Evolutionary conservation across 768 basidiomycete species (phyloP).

Genomic region (Hortiboletus flavorubellus): DNA sequence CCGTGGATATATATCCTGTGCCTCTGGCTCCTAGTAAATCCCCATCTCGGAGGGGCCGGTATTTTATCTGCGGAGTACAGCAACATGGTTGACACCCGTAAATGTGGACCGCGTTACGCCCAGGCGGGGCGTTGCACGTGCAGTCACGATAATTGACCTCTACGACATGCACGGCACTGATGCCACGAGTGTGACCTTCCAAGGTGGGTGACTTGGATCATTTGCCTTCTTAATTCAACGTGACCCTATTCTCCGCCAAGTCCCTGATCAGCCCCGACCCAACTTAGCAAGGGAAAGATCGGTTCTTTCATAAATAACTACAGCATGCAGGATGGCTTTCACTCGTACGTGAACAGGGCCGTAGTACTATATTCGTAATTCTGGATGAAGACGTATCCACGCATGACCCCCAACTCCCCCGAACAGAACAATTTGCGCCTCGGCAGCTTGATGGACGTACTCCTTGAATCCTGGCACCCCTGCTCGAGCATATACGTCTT

Average conservation of each 20-base stretch:
- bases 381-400: slow-evolving; percentile 35
- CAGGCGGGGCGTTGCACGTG: background rate
- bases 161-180: background rate
- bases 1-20: background rate
- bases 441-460: slow-evolving; percentile 39
- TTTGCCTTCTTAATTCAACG: background rate
- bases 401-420: slow-evolving; percentile 38
- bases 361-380: slow-evolving; percentile 14
- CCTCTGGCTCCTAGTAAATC: background rate
- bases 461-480: slow-evolving; percentile 41
- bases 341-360: slow-evolving; percentile 3
- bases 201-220: slow-evolving; percentile 8
- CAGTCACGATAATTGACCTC: background rate
- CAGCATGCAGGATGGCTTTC: slow-evolving; percentile 9
- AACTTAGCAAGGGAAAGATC: background rate
- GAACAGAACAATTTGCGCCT: slow-evolving; percentile 37
- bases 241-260: background rate
- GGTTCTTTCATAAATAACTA: slow-evolving; percentile 15
- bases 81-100: background rate
- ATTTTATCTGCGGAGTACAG: background rate
- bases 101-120: background rate
- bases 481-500: slow-evolving; percentile 36
- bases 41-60: background rate
- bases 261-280: background rate
- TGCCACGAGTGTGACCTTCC: background rate